Percentiles rank a stretch among this genome's conserved stretches.
Evolutionary conservation across 495 filamentous ascomycete genomes (phyloP).

Genomic region (Tuber microsphaerosporum): DNA sequence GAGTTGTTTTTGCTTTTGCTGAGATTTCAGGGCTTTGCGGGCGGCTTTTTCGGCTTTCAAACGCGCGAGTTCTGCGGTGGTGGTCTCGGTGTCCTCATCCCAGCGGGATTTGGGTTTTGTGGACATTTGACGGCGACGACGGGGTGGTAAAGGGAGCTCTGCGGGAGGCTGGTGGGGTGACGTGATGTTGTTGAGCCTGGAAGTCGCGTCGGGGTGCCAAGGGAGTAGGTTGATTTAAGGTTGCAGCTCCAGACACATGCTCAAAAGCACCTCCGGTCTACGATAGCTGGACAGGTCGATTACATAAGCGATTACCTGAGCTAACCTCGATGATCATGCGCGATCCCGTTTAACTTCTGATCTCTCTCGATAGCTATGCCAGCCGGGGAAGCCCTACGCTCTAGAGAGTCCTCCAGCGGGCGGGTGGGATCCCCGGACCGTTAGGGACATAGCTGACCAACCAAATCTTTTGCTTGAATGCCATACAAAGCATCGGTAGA

Average conservation of each 20-base stretch:
- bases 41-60: slow-evolving; percentile 82
- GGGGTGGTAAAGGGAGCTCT: slow-evolving; percentile 13
- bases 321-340: background rate
- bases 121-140: slow-evolving; percentile 49
- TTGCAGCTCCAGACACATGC: background rate
- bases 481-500: no score
- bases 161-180: slow-evolving; percentile 3
- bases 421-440: no score
- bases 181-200: slow-evolving; percentile 2
- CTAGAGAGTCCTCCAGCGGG: no score
- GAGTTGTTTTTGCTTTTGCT: slow-evolving; percentile 68
- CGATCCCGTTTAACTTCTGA: background rate
- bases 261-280: background rate
- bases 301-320: background rate
- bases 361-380: background rate
- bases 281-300: background rate
- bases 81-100: slow-evolving; percentile 68
- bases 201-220: background rate
- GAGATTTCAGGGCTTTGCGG: slow-evolving; percentile 77
- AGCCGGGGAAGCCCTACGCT: no score
- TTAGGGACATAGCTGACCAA: no score
- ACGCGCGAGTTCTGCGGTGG: slow-evolving; percentile 62
- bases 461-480: no score
- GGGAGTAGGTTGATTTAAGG: background rate
- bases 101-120: slow-evolving; percentile 69